phyloP scores from a whole-genome alignment of 345 rosid genomes.

The Bruguiera parviflora region DNA sequence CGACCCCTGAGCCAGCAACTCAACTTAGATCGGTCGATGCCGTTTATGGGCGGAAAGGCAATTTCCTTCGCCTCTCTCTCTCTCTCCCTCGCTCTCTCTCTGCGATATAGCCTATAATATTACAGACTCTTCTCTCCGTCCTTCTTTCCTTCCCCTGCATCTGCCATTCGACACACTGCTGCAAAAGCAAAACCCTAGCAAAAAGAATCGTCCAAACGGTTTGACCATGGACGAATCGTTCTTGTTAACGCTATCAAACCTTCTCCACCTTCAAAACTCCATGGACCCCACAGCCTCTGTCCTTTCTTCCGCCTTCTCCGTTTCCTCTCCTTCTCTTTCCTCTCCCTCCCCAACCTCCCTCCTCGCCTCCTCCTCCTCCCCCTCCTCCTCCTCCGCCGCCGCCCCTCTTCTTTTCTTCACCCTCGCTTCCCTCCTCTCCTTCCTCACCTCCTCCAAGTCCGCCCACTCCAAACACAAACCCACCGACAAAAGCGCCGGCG shows the following conservation, averaged over 20 bases:
- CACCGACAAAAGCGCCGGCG: neutral
- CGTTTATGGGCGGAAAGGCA: too few relatives aligned
- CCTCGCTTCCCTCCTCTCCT: conserved; percentile 41
- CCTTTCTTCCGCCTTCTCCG: conserved; percentile 50
- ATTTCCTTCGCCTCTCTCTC: too few relatives aligned
- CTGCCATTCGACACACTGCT: too few relatives aligned
- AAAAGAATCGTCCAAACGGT: conserved; percentile 5
- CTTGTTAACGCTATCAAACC: conserved; percentile 78
- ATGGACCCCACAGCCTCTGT: conserved; percentile 65
- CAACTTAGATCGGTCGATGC: too few relatives aligned
- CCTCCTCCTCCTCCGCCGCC: conserved; percentile 36
- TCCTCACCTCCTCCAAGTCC: conserved; percentile 31
- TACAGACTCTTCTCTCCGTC: too few relatives aligned
- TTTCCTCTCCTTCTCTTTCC: conserved; percentile 32
- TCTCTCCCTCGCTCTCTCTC: too few relatives aligned
- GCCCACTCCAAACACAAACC: conserved; percentile 11
- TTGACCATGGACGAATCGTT: conserved; percentile 73
- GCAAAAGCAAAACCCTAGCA: neutral
- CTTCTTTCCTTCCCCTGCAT: too few relatives aligned
- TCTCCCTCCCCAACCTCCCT: conserved; percentile 35
- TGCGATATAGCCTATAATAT: too few relatives aligned
- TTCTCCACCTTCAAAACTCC: conserved; percentile 85
- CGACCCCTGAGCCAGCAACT: too few relatives aligned
- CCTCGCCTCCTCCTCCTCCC: conserved; percentile 44
- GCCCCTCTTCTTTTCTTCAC: conserved; percentile 35